phyloP scores from a whole-genome alignment of 768 basidiomycete genomes.

The Daedaleopsis nitida region DNA sequence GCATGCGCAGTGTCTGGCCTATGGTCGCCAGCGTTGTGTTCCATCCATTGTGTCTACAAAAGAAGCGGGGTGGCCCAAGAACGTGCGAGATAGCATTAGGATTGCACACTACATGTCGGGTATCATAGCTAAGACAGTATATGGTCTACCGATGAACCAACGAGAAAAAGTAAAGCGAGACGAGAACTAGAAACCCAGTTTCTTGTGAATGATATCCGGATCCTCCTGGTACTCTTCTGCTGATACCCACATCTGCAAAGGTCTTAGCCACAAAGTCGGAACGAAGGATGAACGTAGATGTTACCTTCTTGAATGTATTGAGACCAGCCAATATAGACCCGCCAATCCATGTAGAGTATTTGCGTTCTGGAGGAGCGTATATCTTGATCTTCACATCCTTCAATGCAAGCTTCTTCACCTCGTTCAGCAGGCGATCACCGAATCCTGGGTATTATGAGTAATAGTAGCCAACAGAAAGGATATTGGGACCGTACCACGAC shows the following conservation, averaged over 20 bases:
- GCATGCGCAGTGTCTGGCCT: no score
- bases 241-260: conserved; percentile 94
- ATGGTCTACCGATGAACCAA: conserved; percentile 21
- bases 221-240: conserved; percentile 99
- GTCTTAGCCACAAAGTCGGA: conserved; percentile 4
- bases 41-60: no score
- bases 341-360: conserved; percentile 97
- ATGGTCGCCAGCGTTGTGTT: no score
- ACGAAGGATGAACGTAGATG: conserved; percentile 8
- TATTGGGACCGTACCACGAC: conserved; percentile 63
- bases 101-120: conserved; percentile 26
- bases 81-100: conserved; percentile 18
- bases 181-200: conserved; percentile 70
- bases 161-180: conserved; percentile 5
- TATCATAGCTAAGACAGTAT: conserved; percentile 27
- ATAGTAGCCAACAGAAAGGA: conserved; percentile 19
- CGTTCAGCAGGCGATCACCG: conserved; percentile 93
- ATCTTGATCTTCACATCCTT: conserved; percentile 99
- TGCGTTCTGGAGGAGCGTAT: conserved; percentile 98
- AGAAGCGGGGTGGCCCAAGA: not conserved
- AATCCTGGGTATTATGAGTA: conserved; percentile 60
- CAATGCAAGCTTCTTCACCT: conserved; percentile 93
- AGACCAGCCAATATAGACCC: conserved; percentile 96
- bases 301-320: conserved; percentile 96
- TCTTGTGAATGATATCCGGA: conserved; percentile 97